A percentile compares a stretch with the other conserved stretches of the same genome.
Evolutionary conservation across 2,329 filamentous ascomycete species (phyloP).

Genomic region (Trichoderma sp.): DNA sequence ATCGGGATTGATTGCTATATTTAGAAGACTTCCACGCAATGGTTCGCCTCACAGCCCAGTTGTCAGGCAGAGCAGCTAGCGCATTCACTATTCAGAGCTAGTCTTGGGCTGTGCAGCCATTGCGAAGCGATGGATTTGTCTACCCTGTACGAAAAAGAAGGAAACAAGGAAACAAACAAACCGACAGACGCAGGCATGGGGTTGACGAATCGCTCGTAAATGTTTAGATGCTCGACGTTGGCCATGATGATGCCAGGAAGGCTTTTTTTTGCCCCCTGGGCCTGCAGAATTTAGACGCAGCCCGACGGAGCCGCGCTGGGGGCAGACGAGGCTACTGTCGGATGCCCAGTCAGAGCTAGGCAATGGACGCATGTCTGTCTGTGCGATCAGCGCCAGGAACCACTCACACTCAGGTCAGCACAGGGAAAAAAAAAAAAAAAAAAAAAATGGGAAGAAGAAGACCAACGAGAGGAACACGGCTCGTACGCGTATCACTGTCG

Average conservation of each 20-base stretch:
- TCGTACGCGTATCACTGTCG: not conserved
- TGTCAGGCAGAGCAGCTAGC: not conserved
- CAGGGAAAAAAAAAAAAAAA: not conserved
- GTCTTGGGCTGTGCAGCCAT: not conserved
- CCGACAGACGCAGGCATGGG: not conserved
- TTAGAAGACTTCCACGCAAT: not conserved
- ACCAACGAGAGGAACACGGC: not conserved
- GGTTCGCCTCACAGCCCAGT: conserved; percentile 14
- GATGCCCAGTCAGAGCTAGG: conserved; percentile 14
- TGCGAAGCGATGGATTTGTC: not conserved
- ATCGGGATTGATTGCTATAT: not conserved
- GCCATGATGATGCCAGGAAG: not conserved
- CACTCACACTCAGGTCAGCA: conserved; percentile 16
- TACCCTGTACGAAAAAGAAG: not conserved
- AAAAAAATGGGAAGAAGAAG: not conserved
- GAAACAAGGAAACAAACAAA: not conserved
- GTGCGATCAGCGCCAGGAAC: conserved; percentile 10
- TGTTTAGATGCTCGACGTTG: not conserved
- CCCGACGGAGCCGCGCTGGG: not conserved
- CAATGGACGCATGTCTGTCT: not conserved
- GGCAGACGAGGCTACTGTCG: not conserved
- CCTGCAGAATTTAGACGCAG: not conserved
- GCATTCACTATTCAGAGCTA: not conserved
- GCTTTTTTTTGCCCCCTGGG: not conserved
- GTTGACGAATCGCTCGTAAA: not conserved